Evolutionary conservation across 208 protist genomes (phyloP), one percentile per base, ranked within the genome.

Genomic region (Wallacemonas rigidus): DNA sequence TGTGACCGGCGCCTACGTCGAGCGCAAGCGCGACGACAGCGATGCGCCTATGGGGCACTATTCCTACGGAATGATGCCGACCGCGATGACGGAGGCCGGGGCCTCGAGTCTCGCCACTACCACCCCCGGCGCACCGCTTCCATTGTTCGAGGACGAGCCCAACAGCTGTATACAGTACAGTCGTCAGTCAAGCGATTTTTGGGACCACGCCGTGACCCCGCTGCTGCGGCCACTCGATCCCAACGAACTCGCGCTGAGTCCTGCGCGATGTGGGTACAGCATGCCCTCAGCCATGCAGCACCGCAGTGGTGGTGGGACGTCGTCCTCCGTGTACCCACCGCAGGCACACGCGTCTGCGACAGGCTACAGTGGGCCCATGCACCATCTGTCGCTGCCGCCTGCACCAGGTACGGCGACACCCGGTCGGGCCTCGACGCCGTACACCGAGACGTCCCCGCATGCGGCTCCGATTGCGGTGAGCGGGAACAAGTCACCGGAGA

Each of bases 201-300:
- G 60, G 60, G 60, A 65, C n/a, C 60, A 50, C 60, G 60, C 60
- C 41, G 60, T 65, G 60, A 65, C 60, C 12, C 60, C 60, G 60
- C 60, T 65, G 41, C 60, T 65, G 43, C 36, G 60, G 11, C 60
- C 60, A 6, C 2, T 65, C 12, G 43, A 65, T 7, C 41, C 60
- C 8, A 62, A 62, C 38, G 56, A 62, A 4, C 36, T 43, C 56
- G 15, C 26, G 36, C 8, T 4, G 4, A 17, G 8, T 6, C 38
- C 56, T n/a, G 36, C 5, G 41, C 26, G 7, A 14, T 36, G 15
- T 38, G 26, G n/a, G 3, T 17, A 44, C 60, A n/a, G 43, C 60
- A 36, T 44, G 11, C 60, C 41, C 7, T 51, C 60, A 3, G 41
- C 26, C 4, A 26, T 44, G 41, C 41, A 5, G 26, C 26, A 26